A percentile compares a stretch with the other conserved stretches of the same genome.
phyloP scores from a whole-genome alignment of 441 rosid genomes.

The Aquilaria agallochum region DNA sequence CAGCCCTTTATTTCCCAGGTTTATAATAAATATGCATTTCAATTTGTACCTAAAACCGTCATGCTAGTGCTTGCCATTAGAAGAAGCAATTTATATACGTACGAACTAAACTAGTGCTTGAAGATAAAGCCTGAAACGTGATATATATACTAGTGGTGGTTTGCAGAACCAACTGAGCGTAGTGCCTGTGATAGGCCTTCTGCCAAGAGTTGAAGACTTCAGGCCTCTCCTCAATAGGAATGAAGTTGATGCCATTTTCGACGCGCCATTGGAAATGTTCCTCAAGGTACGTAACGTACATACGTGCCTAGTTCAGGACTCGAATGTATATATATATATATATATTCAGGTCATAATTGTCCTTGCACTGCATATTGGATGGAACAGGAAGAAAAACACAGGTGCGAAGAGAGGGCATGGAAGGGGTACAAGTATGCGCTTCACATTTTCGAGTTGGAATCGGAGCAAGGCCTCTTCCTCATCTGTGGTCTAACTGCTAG shows the following conservation, averaged over 20 bases:
- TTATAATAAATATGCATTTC: not conserved
- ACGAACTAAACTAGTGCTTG: too few relatives aligned
- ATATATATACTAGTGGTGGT: too few relatives aligned
- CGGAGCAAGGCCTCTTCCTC: constrained; percentile 10
- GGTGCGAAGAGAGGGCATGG: constrained; percentile 29
- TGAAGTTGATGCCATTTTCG: constrained; percentile 34
- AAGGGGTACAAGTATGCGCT: constrained; percentile 21
- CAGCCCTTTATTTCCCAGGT: constrained; percentile 35
- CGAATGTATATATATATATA: too few relatives aligned
- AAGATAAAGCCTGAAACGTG: too few relatives aligned
- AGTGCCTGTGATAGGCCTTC: constrained; percentile 32
- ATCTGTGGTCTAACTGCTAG: constrained; percentile 32
- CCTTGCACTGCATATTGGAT: too few relatives aligned
- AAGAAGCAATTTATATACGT: too few relatives aligned
- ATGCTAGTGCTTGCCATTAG: too few relatives aligned
- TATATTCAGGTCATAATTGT: too few relatives aligned
- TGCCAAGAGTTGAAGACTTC: constrained; percentile 23
- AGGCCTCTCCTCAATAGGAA: constrained; percentile 20
- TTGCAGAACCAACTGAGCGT: constrained; percentile 28
- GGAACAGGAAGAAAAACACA: constrained; percentile 27
- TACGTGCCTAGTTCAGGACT: too few relatives aligned
- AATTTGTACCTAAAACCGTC: too few relatives aligned
- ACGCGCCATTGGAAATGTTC: constrained; percentile 34
- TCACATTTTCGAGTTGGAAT: constrained; percentile 22
- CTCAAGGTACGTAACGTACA: constrained; percentile 19